phyloP scores from a whole-genome alignment of 257 asterid species.

The Solanum dulcamara region DNA sequence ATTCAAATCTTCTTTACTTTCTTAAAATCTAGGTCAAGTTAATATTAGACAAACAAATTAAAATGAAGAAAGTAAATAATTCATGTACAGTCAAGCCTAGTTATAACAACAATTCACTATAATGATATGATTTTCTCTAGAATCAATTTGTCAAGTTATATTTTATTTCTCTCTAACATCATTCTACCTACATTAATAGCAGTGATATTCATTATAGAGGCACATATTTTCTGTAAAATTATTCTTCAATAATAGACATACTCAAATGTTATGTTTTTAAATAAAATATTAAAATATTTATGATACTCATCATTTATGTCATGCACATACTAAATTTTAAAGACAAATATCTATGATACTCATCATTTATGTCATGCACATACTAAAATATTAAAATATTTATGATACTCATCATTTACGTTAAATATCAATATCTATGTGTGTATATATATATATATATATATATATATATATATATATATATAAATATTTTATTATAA shows the following conservation, averaged over 20 bases:
- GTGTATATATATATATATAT: too few species aligned
- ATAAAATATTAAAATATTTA: too few species aligned
- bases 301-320: neutral
- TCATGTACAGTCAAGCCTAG: neutral
- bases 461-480: too few species aligned
- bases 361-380: neutral
- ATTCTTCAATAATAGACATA: neutral
- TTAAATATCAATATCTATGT: neutral
- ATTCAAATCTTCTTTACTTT: too few species aligned
- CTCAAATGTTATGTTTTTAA: neutral
- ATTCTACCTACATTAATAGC: too few species aligned
- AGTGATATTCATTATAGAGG: neutral
- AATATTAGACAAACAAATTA: too few species aligned
- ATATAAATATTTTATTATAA: too few species aligned
- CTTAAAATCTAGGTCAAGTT: too few species aligned
- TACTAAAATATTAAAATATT: too few species aligned
- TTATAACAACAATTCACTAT: neutral
- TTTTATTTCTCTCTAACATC: neutral
- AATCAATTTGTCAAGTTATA: neutral
- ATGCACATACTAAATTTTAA: neutral
- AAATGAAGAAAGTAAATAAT: too few species aligned
- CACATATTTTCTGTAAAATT: neutral
- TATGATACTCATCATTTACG: neutral
- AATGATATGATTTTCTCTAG: accelerated
- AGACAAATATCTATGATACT: neutral